A percentile compares a stretch with the other conserved stretches of the same genome.
These are phyloP conservation scores for Dioscorea zingiberensis DNA, from an alignment of 106 monocot species.

Conservation along the genomic window DNA sequence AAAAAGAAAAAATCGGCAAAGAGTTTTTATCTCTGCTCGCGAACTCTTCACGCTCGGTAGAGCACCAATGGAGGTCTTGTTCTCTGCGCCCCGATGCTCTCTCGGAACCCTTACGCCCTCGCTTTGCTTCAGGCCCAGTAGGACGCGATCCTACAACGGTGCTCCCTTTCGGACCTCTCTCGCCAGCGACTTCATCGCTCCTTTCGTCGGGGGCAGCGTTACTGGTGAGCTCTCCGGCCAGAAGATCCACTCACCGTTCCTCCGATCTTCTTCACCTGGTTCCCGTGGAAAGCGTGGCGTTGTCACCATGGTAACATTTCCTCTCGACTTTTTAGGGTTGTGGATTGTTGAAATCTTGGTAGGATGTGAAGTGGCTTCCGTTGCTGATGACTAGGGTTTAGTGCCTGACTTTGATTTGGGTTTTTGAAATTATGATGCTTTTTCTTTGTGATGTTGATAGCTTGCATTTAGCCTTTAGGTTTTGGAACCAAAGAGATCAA, in stretches of 20 bases:
- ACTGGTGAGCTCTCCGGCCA: slow-evolving; percentile 37
- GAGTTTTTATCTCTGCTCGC: too few relatives aligned
- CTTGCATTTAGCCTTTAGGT: too few relatives aligned
- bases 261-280: slow-evolving; percentile 11
- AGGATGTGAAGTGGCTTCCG: too few relatives aligned
- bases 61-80: not conserved
- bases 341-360: not conserved
- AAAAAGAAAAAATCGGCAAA: too few relatives aligned
- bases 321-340: not conserved
- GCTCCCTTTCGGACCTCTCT: slow-evolving; percentile 6
- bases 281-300: slow-evolving; percentile 47
- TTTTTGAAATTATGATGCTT: too few relatives aligned
- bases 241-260: slow-evolving; percentile 22
- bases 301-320: slow-evolving; percentile 62
- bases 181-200: slow-evolving; percentile 15
- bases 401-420: too few relatives aligned
- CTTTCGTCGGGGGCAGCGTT: slow-evolving; percentile 40
- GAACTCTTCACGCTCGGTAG: too few relatives aligned
- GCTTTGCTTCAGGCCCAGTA: not conserved
- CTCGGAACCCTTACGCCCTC: not conserved
- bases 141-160: not conserved
- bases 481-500: too few relatives aligned
- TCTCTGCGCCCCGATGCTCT: not conserved
- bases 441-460: too few relatives aligned
- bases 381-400: not conserved